Evolutionary conservation across 805 yeast genomes (phyloP), one percentile per base, ranked within the genome.

Genomic region (Metschnikowia peoriensis): DNA sequence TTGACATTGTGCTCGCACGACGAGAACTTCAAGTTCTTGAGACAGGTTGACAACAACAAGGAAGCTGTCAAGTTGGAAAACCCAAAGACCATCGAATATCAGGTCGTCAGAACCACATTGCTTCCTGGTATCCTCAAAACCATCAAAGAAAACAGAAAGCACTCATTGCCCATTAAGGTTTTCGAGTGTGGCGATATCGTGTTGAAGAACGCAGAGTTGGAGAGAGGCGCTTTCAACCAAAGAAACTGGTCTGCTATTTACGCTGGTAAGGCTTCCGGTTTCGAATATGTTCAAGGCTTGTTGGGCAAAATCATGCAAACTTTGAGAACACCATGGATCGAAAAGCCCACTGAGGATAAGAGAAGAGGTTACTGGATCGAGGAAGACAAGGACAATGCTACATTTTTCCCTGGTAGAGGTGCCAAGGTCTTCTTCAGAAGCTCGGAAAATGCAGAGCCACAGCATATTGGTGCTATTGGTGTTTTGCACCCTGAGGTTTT

Each of bases 391-490:
- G 76, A 78, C 28, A 79, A 84, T 66, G 79, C 84, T 46, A 87
- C 92, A 54, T 93, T 80, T 74, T 94, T 94, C 88, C 96, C 97
- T 39, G 99, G 98, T 41, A 87, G 99, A 77, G 97, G 97, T 56
- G 99, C 99, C 48, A 85, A 82, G 65, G 80, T 94, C 57, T 82
- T 79, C 73, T 88, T 84, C 74, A 84, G 96, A 77, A 73, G 78
- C 52, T 79, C 73, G 53, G 82, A 81, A 52, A 86, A 83, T 54
- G 86, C 72, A 35, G 75, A 79, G 40, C 81, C 79, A 14, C 69
- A 78, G 61, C 79, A 73, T 51, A 79, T 92, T 63, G 99, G 99
- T 59, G 75, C 84, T 44, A 77, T 94, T 61, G 99, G 99, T 71
- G 97, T 91, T 53, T 78, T 94, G 63, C 99, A 94, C 70, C 99